A percentile compares a stretch with the other conserved stretches of the same genome.
Conservation (phyloP, 208 protist genomes). For the Leishmania braziliensis region DNA sequence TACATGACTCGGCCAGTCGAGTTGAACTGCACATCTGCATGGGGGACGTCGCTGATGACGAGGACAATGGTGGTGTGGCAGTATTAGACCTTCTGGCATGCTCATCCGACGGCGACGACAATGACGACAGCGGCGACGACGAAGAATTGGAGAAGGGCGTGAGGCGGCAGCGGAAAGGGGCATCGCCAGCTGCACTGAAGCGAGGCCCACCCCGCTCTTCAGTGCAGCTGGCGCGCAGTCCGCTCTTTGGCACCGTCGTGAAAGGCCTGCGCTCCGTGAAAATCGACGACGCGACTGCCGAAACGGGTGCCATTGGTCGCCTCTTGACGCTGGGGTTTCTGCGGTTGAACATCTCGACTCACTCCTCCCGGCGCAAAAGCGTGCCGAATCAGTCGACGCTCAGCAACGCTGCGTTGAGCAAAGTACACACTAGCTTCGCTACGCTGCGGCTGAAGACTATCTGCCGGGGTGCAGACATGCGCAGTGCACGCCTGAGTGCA, state of each 20-base stretch:
- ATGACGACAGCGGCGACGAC: not conserved
- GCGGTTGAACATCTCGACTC: slow-evolving; percentile 17
- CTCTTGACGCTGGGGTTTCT: slow-evolving; percentile 18
- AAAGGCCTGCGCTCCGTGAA: slow-evolving; percentile 6
- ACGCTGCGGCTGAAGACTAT: slow-evolving; percentile 20
- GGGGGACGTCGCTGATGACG: slow-evolving; percentile 14
- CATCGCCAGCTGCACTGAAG: not conserved
- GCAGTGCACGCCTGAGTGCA: slow-evolving; percentile 12
- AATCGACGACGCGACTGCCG: slow-evolving; percentile 1
- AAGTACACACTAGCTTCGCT: slow-evolving; percentile 22
- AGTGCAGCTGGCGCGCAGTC: slow-evolving; percentile 23
- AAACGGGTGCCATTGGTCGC: not conserved
- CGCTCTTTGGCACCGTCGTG: slow-evolving; percentile 23
- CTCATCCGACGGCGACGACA: not conserved
- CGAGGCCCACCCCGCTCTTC: not conserved
- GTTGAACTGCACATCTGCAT: slow-evolving; percentile 23
- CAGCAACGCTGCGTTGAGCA: not conserved
- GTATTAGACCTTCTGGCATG: slow-evolving; percentile 14
- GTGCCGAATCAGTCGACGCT: not conserved
- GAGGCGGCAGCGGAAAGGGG: not conserved
- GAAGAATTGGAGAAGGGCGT: not conserved
- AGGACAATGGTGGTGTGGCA: not conserved
- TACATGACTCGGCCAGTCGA: slow-evolving; percentile 12
- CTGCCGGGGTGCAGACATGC: slow-evolving; percentile 18
- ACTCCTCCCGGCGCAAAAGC: slow-evolving; percentile 13